phyloP scores from a whole-genome alignment of 805 yeast species.

The Cyberlindnera veronae region DNA sequence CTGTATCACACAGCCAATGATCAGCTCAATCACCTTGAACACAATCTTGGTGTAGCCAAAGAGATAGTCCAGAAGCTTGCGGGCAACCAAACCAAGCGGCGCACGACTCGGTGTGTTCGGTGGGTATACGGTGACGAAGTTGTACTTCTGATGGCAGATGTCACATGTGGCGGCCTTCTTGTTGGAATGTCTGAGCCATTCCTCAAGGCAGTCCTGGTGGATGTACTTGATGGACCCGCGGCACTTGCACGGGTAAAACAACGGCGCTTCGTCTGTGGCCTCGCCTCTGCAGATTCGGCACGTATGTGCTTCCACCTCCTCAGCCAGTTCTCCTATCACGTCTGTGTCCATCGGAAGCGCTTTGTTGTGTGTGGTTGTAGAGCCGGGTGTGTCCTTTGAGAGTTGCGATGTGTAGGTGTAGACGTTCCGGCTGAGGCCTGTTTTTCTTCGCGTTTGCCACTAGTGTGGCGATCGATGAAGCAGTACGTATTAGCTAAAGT shows the following conservation, averaged over 20 bases:
- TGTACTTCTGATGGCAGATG: constrained; percentile 76
- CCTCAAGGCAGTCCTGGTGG: constrained; percentile 87
- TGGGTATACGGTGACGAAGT: constrained; percentile 61
- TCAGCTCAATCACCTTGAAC: constrained; percentile 22
- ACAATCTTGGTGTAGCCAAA: constrained; percentile 16
- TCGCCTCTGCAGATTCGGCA: constrained; percentile 96
- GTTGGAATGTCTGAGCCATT: constrained; percentile 67
- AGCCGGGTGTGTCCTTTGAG: too few species aligned
- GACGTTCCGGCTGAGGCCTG: too few species aligned
- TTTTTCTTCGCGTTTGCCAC: too few species aligned
- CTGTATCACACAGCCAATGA: constrained; percentile 44
- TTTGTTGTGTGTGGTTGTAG: too few species aligned
- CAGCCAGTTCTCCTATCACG: too few species aligned
- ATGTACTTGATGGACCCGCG: constrained; percentile 90
- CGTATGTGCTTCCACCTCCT: too few species aligned
- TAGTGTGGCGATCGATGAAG: too few species aligned
- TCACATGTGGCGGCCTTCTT: constrained; percentile 68
- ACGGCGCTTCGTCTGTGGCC: constrained; percentile 71
- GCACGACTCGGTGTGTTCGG: constrained; percentile 61
- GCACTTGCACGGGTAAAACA: constrained; percentile 90
- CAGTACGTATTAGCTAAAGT: too few species aligned
- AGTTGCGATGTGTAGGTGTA: too few species aligned
- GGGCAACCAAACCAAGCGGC: constrained; percentile 49
- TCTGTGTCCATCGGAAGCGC: too few species aligned
- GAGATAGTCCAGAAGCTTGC: constrained; percentile 29